These are phyloP conservation scores for Diaporthe helianthi DNA, from an alignment of 2,329 filamentous ascomycete species.

Conservation along the genomic window DNA sequence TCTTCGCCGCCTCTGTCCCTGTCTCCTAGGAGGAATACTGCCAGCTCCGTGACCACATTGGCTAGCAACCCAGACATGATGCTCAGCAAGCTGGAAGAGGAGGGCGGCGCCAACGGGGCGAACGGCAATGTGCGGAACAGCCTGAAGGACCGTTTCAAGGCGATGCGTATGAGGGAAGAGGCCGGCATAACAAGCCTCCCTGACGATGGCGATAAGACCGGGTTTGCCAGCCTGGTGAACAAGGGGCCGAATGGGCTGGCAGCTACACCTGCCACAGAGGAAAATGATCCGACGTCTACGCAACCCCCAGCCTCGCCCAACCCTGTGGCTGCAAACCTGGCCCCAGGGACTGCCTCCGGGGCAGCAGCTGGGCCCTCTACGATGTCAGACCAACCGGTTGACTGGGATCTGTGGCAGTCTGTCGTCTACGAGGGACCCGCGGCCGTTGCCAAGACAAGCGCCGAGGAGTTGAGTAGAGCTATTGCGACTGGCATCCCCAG, in stretches of 20 bases:
- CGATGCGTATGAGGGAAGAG: constrained; percentile 78
- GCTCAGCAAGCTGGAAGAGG: constrained; percentile 78
- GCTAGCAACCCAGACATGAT: constrained; percentile 84
- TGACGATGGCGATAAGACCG: constrained; percentile 56
- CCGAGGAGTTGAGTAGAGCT: constrained; percentile 87
- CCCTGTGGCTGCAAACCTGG: constrained; percentile 73
- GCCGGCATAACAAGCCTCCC: constrained; percentile 60
- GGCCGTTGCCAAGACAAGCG: constrained; percentile 84
- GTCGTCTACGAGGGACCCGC: constrained; percentile 94
- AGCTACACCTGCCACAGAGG: constrained; percentile 34
- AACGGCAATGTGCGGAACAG: constrained; percentile 63
- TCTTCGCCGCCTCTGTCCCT: constrained; percentile 58
- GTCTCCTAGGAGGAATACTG: constrained; percentile 73
- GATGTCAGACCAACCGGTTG: constrained; percentile 77
- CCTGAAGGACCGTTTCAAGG: constrained; percentile 79
- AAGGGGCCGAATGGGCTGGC: constrained; percentile 34
- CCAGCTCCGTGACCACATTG: constrained; percentile 79
- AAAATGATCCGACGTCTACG: constrained; percentile 40
- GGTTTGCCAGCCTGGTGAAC: constrained; percentile 38
- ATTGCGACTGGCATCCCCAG: constrained; percentile 94
- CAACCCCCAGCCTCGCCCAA: constrained; percentile 54
- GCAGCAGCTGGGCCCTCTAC: constrained; percentile 78
- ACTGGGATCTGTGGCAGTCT: constrained; percentile 98
- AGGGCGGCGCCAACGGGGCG: constrained; percentile 53
- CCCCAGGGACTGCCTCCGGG: constrained; percentile 86